These are phyloP conservation scores for Trichoderma asperelloides DNA, from an alignment of 495 filamentous ascomycete species.

Conservation along the genomic window DNA sequence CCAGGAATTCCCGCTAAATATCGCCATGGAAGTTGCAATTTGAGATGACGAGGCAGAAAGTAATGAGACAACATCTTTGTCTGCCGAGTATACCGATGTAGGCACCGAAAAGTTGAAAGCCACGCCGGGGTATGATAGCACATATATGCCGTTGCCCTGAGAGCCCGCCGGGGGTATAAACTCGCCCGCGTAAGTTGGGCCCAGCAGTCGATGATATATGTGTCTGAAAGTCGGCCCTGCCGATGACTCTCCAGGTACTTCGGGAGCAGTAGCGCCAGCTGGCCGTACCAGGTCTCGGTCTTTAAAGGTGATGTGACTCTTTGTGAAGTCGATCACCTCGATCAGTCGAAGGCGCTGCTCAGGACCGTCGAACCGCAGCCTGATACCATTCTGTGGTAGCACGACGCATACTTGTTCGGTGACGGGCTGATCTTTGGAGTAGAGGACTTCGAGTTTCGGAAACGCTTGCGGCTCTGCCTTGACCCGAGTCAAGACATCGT, in stretches of 20 bases:
- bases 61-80: constrained; percentile 77
- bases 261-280: constrained; percentile 34
- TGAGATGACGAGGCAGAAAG: constrained; percentile 70
- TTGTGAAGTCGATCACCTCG: constrained; percentile 86
- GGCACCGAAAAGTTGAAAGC: constrained; percentile 83
- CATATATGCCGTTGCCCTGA: constrained; percentile 52
- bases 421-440: constrained; percentile 62
- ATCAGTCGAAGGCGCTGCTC: constrained; percentile 87
- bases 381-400: constrained; percentile 76
- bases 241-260: constrained; percentile 26
- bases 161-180: constrained; percentile 47
- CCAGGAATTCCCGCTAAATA: constrained; percentile 87
- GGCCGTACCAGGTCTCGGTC: constrained; percentile 72
- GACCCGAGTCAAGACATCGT: constrained; percentile 74
- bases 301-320: constrained; percentile 68
- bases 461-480: constrained; percentile 77
- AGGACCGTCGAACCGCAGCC: constrained; percentile 85
- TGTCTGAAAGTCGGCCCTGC: constrained; percentile 77
- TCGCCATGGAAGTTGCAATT: constrained; percentile 66
- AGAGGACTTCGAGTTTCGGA: constrained; percentile 72
- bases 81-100: constrained; percentile 63
- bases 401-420: constrained; percentile 59
- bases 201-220: constrained; percentile 84
- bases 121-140: constrained; percentile 87
- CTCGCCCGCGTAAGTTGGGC: constrained; percentile 86